Base-by-base conservation (phyloP, 768 basidiomycete genomes). In the Boletus rubroflammeus region DNA sequence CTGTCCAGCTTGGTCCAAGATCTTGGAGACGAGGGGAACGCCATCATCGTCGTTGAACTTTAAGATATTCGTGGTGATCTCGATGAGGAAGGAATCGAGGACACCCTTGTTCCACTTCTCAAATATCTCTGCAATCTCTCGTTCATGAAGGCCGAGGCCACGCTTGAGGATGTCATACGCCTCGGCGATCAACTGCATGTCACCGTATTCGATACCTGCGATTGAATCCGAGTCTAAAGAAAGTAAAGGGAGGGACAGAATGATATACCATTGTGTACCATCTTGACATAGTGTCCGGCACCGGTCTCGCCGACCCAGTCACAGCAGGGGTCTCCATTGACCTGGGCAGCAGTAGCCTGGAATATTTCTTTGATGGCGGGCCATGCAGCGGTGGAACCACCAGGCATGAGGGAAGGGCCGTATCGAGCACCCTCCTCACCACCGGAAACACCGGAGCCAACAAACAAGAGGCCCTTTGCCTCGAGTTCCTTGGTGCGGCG, bases 251-350 rank as follows among this genome's bases (percentile, higher is more conserved):
- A 15, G 17, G 25, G 31, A 36, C 26, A 44, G 39, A 64, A 54
- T 55, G 50, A 61, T 69, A 66, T 72, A 87, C 92, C 92, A 55
- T 93, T 93, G 79, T 99, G 96, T 58, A 99, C 96, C 96, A 99
- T 98, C 81, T 99, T 99, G 75, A 99, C 96, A 74, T 98, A 99
- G 80, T 98, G 96, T 29, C 93, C 95, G 45, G 91, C 79, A 55
- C 94, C 97, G 57, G 86, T 88, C 75, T 95, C 90, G 43, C 97
- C 97, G 64, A 99, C 96, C 97, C 97, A 99, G 77, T 99, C 97
- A 72, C 96, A 98, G 80, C 97, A 99, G 31, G 97, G 97, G 63
- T 92, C 91, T 58, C 93, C 93, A 51, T 92, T 80, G 58, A 88
- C 91, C 71, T 98, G 93, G 55, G 97, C 97, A 59, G 97, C 85